Evolutionary conservation across 2,329 filamentous ascomycete species (phyloP).

Genomic region (Pseudogymnoascus sp.): DNA sequence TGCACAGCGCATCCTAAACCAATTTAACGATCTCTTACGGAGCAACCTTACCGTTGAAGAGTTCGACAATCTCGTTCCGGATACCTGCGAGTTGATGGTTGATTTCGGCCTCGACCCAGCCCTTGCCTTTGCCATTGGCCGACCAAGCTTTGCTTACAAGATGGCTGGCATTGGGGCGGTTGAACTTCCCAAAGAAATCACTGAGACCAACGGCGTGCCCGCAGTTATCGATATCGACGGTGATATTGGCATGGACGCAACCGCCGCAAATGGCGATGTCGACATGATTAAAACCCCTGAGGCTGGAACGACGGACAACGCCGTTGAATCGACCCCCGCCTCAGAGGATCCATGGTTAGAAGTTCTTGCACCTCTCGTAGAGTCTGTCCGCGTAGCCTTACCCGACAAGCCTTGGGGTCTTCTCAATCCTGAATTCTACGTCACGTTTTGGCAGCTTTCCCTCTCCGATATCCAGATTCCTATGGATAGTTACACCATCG

Average conservation of each 20-base stretch:
- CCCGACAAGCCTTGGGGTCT: conserved; percentile 57
- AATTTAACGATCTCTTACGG: conserved; percentile 83
- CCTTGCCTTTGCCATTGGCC: conserved; percentile 76
- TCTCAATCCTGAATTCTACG: conserved; percentile 73
- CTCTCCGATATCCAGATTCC: conserved; percentile 74
- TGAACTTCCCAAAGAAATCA: conserved; percentile 13
- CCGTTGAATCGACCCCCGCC: conserved; percentile 35
- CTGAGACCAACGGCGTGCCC: not conserved
- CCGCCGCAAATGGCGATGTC: conserved; percentile 25
- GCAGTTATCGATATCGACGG: conserved; percentile 41
- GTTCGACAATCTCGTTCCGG: conserved; percentile 72
- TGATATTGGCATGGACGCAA: conserved; percentile 42
- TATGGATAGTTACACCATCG: conserved; percentile 66
- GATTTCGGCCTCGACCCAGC: conserved; percentile 73
- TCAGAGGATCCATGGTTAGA: conserved; percentile 46
- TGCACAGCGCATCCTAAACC: conserved; percentile 72
- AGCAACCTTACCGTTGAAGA: conserved; percentile 66
- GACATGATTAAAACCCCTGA: conserved; percentile 33
- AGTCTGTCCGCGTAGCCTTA: conserved; percentile 53
- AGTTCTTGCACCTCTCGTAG: conserved; percentile 65
- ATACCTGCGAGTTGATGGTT: conserved; percentile 61
- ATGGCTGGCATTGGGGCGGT: conserved; percentile 31
- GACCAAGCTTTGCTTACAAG: conserved; percentile 62
- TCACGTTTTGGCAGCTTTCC: conserved; percentile 86
- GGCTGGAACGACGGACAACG: conserved; percentile 19